Percentiles rank a stretch among this genome's conserved stretches.
Conservation (phyloP, 2,329 filamentous ascomycete species). For the Anisogramma anomala region DNA sequence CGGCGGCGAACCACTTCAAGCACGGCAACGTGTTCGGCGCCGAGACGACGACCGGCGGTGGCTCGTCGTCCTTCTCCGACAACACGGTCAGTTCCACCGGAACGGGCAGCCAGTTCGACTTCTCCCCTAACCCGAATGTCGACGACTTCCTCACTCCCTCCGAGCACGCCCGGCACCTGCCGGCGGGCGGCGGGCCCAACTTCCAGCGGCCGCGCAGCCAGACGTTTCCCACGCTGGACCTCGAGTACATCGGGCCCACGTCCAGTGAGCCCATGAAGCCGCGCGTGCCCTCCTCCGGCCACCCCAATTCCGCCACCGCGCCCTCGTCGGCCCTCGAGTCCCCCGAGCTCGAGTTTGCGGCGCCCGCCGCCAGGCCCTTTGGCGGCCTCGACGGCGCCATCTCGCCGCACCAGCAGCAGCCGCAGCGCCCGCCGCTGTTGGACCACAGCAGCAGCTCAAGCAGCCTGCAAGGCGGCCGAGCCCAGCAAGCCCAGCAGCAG, state of each 20-base stretch:
- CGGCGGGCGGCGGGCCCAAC: slow-evolving; percentile 29
- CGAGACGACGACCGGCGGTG: slow-evolving; percentile 45
- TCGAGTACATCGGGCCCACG: slow-evolving; percentile 42
- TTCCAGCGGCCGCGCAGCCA: slow-evolving; percentile 74
- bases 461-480: slow-evolving; percentile 30
- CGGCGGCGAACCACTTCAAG: slow-evolving; percentile 39
- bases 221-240: slow-evolving; percentile 65
- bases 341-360: slow-evolving; percentile 32
- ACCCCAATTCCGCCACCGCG: slow-evolving; percentile 31
- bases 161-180: slow-evolving; percentile 25
- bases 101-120: slow-evolving; percentile 59
- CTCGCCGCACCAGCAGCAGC: slow-evolving; percentile 25
- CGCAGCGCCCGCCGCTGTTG: slow-evolving; percentile 31
- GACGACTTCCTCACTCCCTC: slow-evolving; percentile 49
- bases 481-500: neutral
- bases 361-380: slow-evolving; percentile 26
- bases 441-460: slow-evolving; percentile 40
- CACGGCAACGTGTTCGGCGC: slow-evolving; percentile 52
- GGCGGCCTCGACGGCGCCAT: slow-evolving; percentile 33
- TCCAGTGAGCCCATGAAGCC: slow-evolving; percentile 38
- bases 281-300: slow-evolving; percentile 24
- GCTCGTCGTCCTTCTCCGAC: slow-evolving; percentile 62
- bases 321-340: slow-evolving; percentile 43
- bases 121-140: slow-evolving; percentile 61
- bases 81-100: slow-evolving; percentile 63